phyloP scores from a whole-genome alignment of 805 yeast species.

The Metschnikowia orientalis region DNA sequence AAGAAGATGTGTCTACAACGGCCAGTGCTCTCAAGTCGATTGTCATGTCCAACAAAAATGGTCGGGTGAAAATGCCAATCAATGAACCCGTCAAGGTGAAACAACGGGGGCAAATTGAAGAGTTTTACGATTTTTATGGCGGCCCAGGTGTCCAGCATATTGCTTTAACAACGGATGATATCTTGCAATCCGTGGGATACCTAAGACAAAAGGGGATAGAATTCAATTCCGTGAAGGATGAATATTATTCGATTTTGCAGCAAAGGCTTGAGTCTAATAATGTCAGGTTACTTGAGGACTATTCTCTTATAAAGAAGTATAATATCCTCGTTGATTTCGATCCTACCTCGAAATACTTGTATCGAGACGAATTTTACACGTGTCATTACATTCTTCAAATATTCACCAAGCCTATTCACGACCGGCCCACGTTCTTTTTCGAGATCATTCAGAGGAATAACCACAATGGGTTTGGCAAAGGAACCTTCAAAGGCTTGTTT shows the following conservation, averaged over 20 bases:
- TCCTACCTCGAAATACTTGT: conserved; percentile 34
- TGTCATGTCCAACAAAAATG: conserved; percentile 70
- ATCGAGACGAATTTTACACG: conserved; percentile 9
- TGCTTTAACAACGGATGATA: conserved; percentile 63
- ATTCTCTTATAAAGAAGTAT: conserved; percentile 45
- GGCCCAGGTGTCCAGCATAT: conserved; percentile 88
- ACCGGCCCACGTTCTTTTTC: conserved; percentile 76
- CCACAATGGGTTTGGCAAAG: conserved; percentile 86
- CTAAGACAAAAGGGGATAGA: conserved; percentile 62
- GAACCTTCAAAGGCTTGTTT: conserved; percentile 78
- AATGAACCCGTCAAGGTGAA: conserved; percentile 77
- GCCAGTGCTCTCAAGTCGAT: conserved; percentile 66
- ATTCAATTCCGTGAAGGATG: conserved; percentile 56
- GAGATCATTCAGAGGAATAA: conserved; percentile 78
- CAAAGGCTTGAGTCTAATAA: conserved; percentile 42
- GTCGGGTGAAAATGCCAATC: conserved; percentile 70
- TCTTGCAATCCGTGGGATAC: conserved; percentile 49
- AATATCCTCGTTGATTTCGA: conserved; percentile 76
- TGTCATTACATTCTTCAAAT: conserved; percentile 75
- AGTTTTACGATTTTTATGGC: conserved; percentile 64
- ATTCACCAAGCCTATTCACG: conserved; percentile 71
- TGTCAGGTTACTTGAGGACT: conserved; percentile 47
- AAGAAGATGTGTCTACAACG: conserved; percentile 64
- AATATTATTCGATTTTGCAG: conserved; percentile 53
- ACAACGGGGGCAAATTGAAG: conserved; percentile 74